Evolutionary conservation across 306 rosid species (phyloP).

Genomic region (Herpetospermum pedunculosum): DNA sequence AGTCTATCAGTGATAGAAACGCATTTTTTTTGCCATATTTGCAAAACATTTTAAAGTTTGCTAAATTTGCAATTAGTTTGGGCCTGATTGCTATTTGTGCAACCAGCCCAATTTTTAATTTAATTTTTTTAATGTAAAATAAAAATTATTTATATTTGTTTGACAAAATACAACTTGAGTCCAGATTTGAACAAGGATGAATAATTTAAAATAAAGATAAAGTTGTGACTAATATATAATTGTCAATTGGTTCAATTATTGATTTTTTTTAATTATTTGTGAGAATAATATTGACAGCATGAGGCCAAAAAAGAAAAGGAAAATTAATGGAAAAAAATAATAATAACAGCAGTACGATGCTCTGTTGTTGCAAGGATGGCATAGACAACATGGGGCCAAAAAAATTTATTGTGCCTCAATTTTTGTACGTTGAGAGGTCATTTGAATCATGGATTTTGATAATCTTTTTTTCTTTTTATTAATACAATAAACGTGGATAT

Average conservation of each 20-base stretch:
- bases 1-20: too few relatives aligned
- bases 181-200: too few relatives aligned
- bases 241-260: not conserved
- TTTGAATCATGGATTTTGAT: not conserved
- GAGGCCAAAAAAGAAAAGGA: not conserved
- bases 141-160: too few relatives aligned
- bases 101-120: too few relatives aligned
- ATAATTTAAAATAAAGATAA: not conserved
- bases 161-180: too few relatives aligned
- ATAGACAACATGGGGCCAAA: constrained; percentile 7
- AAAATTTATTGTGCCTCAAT: not conserved
- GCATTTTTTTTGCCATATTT: too few relatives aligned
- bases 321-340: not conserved
- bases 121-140: too few relatives aligned
- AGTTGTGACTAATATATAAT: not conserved
- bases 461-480: too few relatives aligned
- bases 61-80: too few relatives aligned
- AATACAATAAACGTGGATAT: too few relatives aligned
- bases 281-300: not conserved
- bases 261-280: not conserved
- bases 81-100: too few relatives aligned
- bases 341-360: not conserved
- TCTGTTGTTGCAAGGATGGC: not conserved
- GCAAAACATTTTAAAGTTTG: too few relatives aligned
- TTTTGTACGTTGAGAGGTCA: not conserved